Evolutionary conservation across 495 filamentous ascomycete species (phyloP).

Genomic region (Podospora australis): DNA sequence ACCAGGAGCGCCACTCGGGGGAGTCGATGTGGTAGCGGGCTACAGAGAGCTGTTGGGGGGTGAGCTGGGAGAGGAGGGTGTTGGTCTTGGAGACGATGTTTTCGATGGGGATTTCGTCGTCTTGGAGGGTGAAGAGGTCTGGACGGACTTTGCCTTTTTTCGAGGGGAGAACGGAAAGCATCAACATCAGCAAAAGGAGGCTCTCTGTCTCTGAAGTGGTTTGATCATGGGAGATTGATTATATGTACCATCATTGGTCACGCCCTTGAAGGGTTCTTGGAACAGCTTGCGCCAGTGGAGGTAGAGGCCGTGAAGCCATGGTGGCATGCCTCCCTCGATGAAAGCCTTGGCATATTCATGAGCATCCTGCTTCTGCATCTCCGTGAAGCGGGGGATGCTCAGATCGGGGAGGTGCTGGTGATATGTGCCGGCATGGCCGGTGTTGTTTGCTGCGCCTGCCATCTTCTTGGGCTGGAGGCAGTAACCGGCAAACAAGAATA

Average conservation of each 20-base stretch:
- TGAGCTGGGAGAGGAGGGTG: constrained; percentile 36
- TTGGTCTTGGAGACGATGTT: constrained; percentile 47
- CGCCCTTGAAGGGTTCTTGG: constrained; percentile 63
- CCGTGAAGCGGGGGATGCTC: constrained; percentile 52
- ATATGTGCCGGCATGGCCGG: constrained; percentile 19
- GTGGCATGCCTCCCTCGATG: constrained; percentile 51
- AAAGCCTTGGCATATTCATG: constrained; percentile 59
- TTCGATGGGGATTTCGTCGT: constrained; percentile 54
- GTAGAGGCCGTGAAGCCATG: constrained; percentile 62
- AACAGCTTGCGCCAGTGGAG: constrained; percentile 59
- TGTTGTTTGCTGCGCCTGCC: constrained; percentile 3
- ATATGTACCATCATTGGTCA: constrained; percentile 57
- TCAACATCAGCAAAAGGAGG: too few species aligned
- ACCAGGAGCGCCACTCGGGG: constrained; percentile 68
- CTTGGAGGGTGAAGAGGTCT: constrained; percentile 52
- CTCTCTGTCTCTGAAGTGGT: too few species aligned
- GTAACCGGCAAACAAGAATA: too few species aligned
- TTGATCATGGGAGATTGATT: background rate
- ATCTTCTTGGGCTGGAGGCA: constrained; percentile 3
- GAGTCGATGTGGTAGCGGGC: constrained; percentile 59
- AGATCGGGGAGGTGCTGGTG: constrained; percentile 54
- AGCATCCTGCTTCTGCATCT: constrained; percentile 55
- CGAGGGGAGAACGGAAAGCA: too few species aligned
- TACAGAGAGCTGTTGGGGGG: constrained; percentile 39
- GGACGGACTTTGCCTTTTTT: constrained; percentile 45